Evolutionary conservation across 2,329 filamentous ascomycete genomes (phyloP).

Genomic region (Paraphaeosphaeria minitans): DNA sequence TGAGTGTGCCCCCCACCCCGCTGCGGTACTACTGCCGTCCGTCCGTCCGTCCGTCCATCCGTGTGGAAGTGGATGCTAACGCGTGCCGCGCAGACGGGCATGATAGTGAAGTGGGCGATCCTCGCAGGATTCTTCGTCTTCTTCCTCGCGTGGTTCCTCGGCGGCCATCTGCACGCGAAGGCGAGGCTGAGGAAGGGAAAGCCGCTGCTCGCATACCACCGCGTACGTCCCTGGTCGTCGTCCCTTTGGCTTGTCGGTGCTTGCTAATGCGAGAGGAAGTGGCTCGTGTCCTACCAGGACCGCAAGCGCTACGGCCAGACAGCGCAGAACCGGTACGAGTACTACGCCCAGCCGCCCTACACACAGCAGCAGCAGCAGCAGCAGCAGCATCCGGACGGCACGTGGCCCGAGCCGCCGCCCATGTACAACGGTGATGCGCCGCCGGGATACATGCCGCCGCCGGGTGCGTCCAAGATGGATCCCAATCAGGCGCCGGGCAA

Average conservation of each 20-base stretch:
- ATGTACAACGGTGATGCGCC: conserved; percentile 44
- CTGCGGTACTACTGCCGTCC: too few species aligned
- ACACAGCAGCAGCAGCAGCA: conserved; percentile 26
- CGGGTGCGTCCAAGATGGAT: conserved; percentile 36
- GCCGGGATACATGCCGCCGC: conserved; percentile 41
- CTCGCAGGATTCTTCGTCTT: conserved; percentile 66
- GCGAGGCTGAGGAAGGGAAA: conserved; percentile 68
- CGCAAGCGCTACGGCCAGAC: conserved; percentile 41
- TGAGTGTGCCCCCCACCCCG: conserved; percentile 22
- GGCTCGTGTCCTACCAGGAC: conserved; percentile 49
- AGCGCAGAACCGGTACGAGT: conserved; percentile 46
- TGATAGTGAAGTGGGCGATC: conserved; percentile 73
- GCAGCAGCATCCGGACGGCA: conserved; percentile 33
- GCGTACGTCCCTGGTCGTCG: conserved; percentile 41
- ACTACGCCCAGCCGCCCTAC: conserved; percentile 35
- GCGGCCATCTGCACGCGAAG: conserved; percentile 73
- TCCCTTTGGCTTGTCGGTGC: background rate
- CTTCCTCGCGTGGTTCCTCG: conserved; percentile 66
- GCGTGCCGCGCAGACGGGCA: conserved; percentile 56
- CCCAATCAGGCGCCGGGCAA: conserved; percentile 27
- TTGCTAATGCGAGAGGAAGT: conserved; percentile 31
- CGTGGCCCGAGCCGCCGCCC: conserved; percentile 41
- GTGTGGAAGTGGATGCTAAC: background rate
- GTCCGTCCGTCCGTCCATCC: too few species aligned
- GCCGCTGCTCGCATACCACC: conserved; percentile 71